Percentiles rank a stretch among this genome's conserved stretches.
Conservation (phyloP, 768 basidiomycete genomes). For the Suillus lakei region DNA sequence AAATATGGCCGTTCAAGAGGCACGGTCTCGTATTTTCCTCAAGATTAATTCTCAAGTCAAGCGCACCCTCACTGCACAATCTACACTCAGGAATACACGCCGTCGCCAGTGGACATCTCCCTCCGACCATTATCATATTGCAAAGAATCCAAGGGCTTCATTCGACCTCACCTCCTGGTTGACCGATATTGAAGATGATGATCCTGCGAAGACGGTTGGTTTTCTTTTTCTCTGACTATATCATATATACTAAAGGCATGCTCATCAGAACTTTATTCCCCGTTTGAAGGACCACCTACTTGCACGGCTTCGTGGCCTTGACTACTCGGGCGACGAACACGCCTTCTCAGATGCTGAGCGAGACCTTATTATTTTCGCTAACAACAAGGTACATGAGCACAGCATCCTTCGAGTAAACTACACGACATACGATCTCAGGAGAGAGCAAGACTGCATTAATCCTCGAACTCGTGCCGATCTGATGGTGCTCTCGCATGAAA, state of each 20-base stretch:
- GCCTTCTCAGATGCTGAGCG: too few relatives aligned
- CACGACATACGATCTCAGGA: constrained; percentile 1
- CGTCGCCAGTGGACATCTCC: background rate
- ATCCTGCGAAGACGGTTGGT: constrained; percentile 30
- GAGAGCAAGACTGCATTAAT: constrained; percentile 18
- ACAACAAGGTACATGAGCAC: background rate
- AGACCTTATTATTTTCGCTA: too few relatives aligned
- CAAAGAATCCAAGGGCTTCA: constrained; percentile 13
- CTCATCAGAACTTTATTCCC: constrained; percentile 24
- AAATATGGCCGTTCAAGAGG: constrained; percentile 34
- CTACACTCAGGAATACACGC: too few relatives aligned
- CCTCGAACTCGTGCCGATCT: constrained; percentile 38
- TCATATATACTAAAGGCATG: constrained; percentile 10
- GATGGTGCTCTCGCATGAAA: constrained; percentile 34
- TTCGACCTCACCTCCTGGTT: constrained; percentile 18
- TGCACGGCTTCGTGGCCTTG: constrained; percentile 6
- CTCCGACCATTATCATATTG: constrained; percentile 26
- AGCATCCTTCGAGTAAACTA: constrained; percentile 1
- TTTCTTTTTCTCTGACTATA: background rate
- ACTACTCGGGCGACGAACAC: too few relatives aligned
- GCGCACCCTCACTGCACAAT: too few relatives aligned
- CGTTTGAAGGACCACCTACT: constrained; percentile 28
- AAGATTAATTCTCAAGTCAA: constrained; percentile 14
- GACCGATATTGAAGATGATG: constrained; percentile 12
- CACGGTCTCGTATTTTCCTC: constrained; percentile 20